Evolutionary conservation across 1,139 yeast genomes (phyloP).

Genomic region (Spencermartinsiella ligniputridi): DNA sequence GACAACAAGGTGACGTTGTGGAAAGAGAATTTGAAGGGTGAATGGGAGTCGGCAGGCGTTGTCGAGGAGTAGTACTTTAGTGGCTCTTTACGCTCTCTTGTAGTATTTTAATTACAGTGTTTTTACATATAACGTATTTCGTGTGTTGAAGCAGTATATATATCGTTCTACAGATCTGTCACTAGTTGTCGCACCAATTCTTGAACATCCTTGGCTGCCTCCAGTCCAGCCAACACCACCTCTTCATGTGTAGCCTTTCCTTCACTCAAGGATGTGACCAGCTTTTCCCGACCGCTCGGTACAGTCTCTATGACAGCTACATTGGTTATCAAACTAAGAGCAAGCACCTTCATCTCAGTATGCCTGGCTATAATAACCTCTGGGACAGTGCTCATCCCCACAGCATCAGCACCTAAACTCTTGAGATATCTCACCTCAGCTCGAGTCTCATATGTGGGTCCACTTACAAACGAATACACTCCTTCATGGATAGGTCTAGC

Average conservation of each 20-base stretch:
- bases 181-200: neutral
- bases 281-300: constrained; percentile 35
- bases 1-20: constrained; percentile 93
- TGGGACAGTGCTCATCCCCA: constrained; percentile 98
- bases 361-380: constrained; percentile 93
- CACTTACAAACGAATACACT: constrained; percentile 77
- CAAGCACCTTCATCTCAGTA: constrained; percentile 73
- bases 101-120: too few species aligned
- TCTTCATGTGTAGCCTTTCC: constrained; percentile 91
- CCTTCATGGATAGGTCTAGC: constrained; percentile 77
- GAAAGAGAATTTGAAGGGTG: constrained; percentile 91
- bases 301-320: constrained; percentile 73
- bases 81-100: too few species aligned
- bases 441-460: constrained; percentile 91
- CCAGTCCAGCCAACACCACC: constrained; percentile 76
- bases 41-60: constrained; percentile 96
- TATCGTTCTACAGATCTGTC: neutral
- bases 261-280: constrained; percentile 49
- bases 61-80: constrained; percentile 78
- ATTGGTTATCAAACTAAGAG: constrained; percentile 82
- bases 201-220: constrained; percentile 79
- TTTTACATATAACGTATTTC: too few species aligned
- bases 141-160: too few species aligned
- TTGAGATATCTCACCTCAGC: constrained; percentile 83
- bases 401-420: constrained; percentile 82